These are phyloP conservation scores for Fomitopsis betulina DNA, from an alignment of 1,284 basidiomycete genomes.

Conservation along the genomic window DNA sequence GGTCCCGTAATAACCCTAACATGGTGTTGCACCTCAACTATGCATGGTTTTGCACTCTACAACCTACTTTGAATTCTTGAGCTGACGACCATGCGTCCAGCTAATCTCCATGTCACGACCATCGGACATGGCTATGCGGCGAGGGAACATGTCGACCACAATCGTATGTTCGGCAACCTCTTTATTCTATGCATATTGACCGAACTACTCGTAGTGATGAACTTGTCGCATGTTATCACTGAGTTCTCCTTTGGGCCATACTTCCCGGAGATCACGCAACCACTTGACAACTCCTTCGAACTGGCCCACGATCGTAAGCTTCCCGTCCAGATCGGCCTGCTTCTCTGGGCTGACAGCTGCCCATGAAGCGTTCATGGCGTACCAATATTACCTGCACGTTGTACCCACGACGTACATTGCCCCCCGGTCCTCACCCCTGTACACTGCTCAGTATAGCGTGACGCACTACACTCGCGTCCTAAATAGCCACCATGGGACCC, in stretches of 20 bases:
- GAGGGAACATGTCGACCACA: constrained; percentile 84
- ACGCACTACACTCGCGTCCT: constrained; percentile 86
- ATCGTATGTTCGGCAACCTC: constrained; percentile 41
- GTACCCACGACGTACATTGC: constrained; percentile 93
- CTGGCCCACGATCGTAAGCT: constrained; percentile 73
- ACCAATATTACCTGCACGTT: constrained; percentile 93
- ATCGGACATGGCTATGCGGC: constrained; percentile 93
- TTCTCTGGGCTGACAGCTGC: neutral
- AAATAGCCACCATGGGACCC: constrained; percentile 75
- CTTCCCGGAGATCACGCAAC: constrained; percentile 95
- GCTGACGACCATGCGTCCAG: constrained; percentile 29
- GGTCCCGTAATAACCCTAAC: no score
- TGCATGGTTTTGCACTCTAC: neutral
- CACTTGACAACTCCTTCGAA: constrained; percentile 89
- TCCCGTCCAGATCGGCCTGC: constrained; percentile 10
- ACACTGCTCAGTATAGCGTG: constrained; percentile 93
- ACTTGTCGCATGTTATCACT: constrained; percentile 92
- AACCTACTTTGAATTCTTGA: neutral
- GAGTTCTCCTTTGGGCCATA: constrained; percentile 97
- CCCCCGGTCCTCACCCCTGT: constrained; percentile 52
- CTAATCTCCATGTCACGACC: constrained; percentile 87
- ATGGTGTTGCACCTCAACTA: no score
- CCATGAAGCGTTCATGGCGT: constrained; percentile 79
- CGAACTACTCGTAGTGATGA: constrained; percentile 70
- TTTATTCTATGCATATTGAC: neutral